phyloP scores from a whole-genome alignment of 768 basidiomycete species.

The Mycena chlorophos region DNA sequence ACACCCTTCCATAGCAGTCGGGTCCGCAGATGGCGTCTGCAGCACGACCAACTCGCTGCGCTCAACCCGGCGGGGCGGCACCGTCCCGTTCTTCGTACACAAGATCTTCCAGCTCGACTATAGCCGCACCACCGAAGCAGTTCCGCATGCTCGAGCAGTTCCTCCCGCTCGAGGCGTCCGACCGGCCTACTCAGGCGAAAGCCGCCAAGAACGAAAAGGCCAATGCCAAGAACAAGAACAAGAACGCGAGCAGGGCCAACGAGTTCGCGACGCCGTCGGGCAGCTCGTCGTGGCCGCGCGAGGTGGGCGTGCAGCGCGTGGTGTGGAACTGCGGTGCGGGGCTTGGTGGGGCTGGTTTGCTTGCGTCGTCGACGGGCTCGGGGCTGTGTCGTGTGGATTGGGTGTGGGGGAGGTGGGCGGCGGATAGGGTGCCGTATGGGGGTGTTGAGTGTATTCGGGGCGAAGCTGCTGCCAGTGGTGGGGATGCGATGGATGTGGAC shows the following conservation, averaged over 20 bases:
- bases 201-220: conserved; percentile 35
- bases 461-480: conserved; percentile 48
- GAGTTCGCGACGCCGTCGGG: conserved; percentile 34
- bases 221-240: conserved; percentile 35
- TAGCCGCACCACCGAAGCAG: conserved; percentile 67
- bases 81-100: conserved; percentile 74
- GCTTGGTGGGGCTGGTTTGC: conserved; percentile 51
- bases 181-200: conserved; percentile 41
- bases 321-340: conserved; percentile 82
- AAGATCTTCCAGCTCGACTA: conserved; percentile 88
- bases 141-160: conserved; percentile 90
- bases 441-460: conserved; percentile 60
- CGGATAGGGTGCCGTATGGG: conserved; percentile 64
- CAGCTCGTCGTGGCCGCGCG: conserved; percentile 75
- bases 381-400: conserved; percentile 88
- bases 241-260: no score
- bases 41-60: conserved; percentile 71
- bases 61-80: conserved; percentile 67
- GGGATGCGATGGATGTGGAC: conserved; percentile 43
- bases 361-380: conserved; percentile 80
- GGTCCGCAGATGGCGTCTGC: conserved; percentile 81
- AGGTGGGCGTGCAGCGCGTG: conserved; percentile 76
- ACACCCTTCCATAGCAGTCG: conserved; percentile 83
- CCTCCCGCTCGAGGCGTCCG: conserved; percentile 61
- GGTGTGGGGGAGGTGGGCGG: conserved; percentile 72